phyloP scores from a whole-genome alignment of 495 filamentous ascomycete species.

The Talaromyces adpressus region DNA sequence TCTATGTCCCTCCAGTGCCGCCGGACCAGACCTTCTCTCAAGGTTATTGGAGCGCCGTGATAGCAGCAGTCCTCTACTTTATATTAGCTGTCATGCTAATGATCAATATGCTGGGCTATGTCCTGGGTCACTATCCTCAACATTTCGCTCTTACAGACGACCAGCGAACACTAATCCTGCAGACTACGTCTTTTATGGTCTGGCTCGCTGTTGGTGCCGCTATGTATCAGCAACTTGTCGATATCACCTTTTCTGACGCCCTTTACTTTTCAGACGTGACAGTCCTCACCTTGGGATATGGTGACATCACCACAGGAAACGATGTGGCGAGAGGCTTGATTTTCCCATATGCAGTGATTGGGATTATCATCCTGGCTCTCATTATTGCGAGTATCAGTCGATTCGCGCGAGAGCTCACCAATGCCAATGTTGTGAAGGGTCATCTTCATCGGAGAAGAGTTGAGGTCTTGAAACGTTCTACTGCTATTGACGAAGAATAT shows the following conservation, averaged over 20 bases:
- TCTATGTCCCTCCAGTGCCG: slow-evolving; percentile 50
- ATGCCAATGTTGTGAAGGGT: slow-evolving; percentile 58
- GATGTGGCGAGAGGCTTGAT: slow-evolving; percentile 56
- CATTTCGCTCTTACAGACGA: slow-evolving; percentile 67
- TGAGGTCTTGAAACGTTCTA: slow-evolving; percentile 47
- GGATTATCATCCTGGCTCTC: slow-evolving; percentile 80
- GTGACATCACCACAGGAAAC: slow-evolving; percentile 44
- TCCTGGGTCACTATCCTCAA: slow-evolving; percentile 69
- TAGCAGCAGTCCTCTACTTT: slow-evolving; percentile 61
- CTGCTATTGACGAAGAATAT: slow-evolving; percentile 27
- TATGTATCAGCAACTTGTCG: slow-evolving; percentile 44
- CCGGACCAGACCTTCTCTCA: slow-evolving; percentile 60
- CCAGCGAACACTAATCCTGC: slow-evolving; percentile 60
- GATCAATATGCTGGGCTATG: slow-evolving; percentile 74
- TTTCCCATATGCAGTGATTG: slow-evolving; percentile 77
- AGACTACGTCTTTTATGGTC: slow-evolving; percentile 55
- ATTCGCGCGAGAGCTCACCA: slow-evolving; percentile 55
- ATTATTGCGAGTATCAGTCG: slow-evolving; percentile 77
- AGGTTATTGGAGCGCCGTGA: slow-evolving; percentile 70
- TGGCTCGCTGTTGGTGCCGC: slow-evolving; percentile 56
- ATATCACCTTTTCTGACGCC: slow-evolving; percentile 46
- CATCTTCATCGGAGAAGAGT: slow-evolving; percentile 54
- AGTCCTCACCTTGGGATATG: slow-evolving; percentile 60
- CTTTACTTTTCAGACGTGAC: slow-evolving; percentile 62
- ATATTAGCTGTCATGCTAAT: slow-evolving; percentile 56